phyloP scores from a whole-genome alignment of 208 protist genomes.

The Acanthamoeba lenticulata region DNA sequence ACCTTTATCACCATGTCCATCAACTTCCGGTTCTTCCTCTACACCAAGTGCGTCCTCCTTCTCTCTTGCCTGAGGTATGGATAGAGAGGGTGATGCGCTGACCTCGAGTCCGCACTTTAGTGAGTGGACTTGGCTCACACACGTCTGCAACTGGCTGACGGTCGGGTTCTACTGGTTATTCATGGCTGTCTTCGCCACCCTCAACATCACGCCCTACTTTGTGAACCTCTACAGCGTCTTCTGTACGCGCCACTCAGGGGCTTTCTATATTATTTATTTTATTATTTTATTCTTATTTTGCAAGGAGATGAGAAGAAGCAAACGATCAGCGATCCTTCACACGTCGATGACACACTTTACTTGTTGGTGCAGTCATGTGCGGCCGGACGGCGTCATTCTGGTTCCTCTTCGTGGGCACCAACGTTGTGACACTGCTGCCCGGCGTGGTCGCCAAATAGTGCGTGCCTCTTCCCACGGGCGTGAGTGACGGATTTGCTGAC shows the following conservation, averaged over 20 bases:
- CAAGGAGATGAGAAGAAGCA: not conserved
- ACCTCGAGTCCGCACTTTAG: not conserved
- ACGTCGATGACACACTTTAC: not conserved
- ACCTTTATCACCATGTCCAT: constrained; percentile 76
- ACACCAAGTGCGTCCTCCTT: constrained; percentile 69
- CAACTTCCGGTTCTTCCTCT: constrained; percentile 72
- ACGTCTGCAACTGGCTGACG: not conserved
- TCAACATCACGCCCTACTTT: not conserved
- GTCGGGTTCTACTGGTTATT: not conserved
- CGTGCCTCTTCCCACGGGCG: not conserved
- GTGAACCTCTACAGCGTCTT: not conserved
- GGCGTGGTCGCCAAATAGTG: not conserved
- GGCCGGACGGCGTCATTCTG: not conserved
- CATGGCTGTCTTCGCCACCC: not conserved
- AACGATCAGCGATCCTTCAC: not conserved
- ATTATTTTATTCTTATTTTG: too few species aligned
- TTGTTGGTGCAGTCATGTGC: not conserved
- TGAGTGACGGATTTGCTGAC: not conserved
- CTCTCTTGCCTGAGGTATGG: not conserved
- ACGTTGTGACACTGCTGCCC: not conserved
- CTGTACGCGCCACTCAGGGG: not conserved
- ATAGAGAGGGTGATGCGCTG: not conserved
- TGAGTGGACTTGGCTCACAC: constrained; percentile 16
- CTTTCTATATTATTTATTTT: not conserved
- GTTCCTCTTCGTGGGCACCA: constrained; percentile 18